Evolutionary conservation across 371 early-diverging fungal genomes (phyloP).

Genomic region (Mortierella sp.): DNA sequence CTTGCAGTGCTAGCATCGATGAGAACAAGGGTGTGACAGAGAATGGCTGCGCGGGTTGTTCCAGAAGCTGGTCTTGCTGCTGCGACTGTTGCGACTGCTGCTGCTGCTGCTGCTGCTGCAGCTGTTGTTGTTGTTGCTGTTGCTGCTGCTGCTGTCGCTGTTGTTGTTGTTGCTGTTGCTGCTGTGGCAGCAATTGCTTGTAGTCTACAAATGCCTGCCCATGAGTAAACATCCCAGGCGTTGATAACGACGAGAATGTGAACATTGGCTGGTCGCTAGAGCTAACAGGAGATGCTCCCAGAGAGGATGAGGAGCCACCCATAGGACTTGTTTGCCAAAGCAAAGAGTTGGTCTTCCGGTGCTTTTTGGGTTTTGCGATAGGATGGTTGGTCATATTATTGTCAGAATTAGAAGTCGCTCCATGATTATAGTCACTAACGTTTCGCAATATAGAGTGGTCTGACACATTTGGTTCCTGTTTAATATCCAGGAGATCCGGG

Average conservation of each 20-base stretch:
- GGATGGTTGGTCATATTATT: neutral
- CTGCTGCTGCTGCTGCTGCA: slow-evolving; percentile 8
- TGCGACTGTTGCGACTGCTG: slow-evolving; percentile 16
- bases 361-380: slow-evolving; percentile 14
- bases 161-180: slow-evolving; percentile 6
- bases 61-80: slow-evolving; percentile 21
- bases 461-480: slow-evolving; percentile 13
- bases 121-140: slow-evolving; percentile 13
- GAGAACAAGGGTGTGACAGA: slow-evolving; percentile 39
- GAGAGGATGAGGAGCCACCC: neutral
- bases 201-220: slow-evolving; percentile 39
- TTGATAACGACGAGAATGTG: slow-evolving; percentile 48
- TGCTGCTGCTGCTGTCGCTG: neutral
- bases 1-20: slow-evolving; percentile 33
- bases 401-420: neutral
- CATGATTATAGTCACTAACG: neutral
- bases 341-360: slow-evolving; percentile 17
- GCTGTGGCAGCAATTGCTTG: slow-evolving; percentile 12
- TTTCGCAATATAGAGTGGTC: slow-evolving; percentile 3
- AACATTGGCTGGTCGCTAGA: slow-evolving; percentile 21
- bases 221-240: slow-evolving; percentile 46
- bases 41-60: slow-evolving; percentile 26
- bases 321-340: slow-evolving; percentile 11
- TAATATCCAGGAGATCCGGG: slow-evolving; percentile 27
- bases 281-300: neutral